Conservation (phyloP, 2,329 filamentous ascomycete genomes). For the Acephala macrosclerotiorum region DNA sequence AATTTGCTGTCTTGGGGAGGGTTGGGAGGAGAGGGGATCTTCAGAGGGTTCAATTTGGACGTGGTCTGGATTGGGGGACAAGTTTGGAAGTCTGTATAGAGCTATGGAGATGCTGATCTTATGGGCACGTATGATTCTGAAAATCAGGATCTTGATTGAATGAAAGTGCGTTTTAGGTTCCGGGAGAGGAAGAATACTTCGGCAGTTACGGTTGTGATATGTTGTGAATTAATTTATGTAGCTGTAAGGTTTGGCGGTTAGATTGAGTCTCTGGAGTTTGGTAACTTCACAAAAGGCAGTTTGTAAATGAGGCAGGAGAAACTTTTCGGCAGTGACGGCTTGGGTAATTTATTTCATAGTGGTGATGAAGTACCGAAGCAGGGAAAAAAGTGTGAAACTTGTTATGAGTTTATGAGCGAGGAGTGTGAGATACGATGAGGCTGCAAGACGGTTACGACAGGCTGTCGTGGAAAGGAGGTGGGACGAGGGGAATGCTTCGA, state of each 20-base stretch:
- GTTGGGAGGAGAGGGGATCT: not conserved
- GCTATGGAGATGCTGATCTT: not conserved
- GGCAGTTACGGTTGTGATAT: not conserved
- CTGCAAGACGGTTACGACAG: not conserved
- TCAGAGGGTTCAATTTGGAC: not conserved
- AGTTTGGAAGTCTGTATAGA: not conserved
- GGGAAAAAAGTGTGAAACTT: conserved; percentile 6
- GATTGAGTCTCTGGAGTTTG: not conserved
- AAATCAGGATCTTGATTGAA: not conserved
- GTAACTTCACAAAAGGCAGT: not conserved
- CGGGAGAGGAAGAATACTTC: not conserved
- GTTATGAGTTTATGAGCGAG: not conserved
- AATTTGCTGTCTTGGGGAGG: not conserved
- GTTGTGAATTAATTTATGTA: not conserved
- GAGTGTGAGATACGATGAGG: not conserved
- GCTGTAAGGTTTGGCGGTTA: not conserved
- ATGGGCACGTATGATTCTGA: not conserved
- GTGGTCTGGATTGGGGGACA: not conserved
- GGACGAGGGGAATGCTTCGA: not conserved
- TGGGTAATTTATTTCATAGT: not conserved
- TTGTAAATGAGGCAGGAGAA: not conserved
- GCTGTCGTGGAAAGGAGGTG: not conserved
- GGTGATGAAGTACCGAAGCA: not conserved
- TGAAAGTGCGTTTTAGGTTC: not conserved
- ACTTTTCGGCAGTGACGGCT: not conserved